These are phyloP conservation scores for Phytophthora sp. DNA, from an alignment of 352 stramenopile species.

Conservation along the genomic window DNA sequence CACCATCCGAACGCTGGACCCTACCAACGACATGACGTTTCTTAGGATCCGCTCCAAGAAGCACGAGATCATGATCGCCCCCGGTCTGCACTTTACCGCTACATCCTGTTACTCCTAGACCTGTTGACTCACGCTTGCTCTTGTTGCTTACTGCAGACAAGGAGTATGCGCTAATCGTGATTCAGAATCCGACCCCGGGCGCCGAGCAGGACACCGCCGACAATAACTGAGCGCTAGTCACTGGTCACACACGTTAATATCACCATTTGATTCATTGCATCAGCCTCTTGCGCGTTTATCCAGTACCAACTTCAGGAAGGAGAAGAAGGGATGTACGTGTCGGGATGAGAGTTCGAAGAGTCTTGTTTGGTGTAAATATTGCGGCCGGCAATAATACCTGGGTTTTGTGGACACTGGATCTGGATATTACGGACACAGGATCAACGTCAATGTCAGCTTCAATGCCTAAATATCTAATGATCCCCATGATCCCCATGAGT, in stretches of 20 bases:
- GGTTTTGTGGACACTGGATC: too few species aligned
- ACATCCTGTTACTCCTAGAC: background rate
- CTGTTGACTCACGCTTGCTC: background rate
- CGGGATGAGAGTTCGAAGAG: too few species aligned
- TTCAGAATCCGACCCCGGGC: constrained; percentile 89
- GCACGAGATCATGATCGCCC: constrained; percentile 94
- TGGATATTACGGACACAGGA: too few species aligned
- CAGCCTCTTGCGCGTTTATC: too few species aligned
- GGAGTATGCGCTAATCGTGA: constrained; percentile 94
- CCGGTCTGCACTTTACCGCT: constrained; percentile 38
- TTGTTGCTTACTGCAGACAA: constrained; percentile 66
- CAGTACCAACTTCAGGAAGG: too few species aligned
- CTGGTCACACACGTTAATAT: background rate
- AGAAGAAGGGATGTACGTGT: too few species aligned
- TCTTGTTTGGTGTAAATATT: too few species aligned
- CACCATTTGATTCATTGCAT: background rate
- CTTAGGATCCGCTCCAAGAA: constrained; percentile 94
- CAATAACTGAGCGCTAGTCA: constrained; percentile 20
- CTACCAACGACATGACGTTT: constrained; percentile 94
- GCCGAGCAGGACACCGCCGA: constrained; percentile 45
- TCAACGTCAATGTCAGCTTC: too few species aligned
- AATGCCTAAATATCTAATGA: too few species aligned
- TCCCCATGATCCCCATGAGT: too few species aligned
- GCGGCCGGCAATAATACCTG: too few species aligned
- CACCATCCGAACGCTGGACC: constrained; percentile 91